Percentiles rank a stretch among this genome's conserved stretches.
Evolutionary conservation across 2,329 filamentous ascomycete species (phyloP).

Genomic region (Exophiala aquamarina): DNA sequence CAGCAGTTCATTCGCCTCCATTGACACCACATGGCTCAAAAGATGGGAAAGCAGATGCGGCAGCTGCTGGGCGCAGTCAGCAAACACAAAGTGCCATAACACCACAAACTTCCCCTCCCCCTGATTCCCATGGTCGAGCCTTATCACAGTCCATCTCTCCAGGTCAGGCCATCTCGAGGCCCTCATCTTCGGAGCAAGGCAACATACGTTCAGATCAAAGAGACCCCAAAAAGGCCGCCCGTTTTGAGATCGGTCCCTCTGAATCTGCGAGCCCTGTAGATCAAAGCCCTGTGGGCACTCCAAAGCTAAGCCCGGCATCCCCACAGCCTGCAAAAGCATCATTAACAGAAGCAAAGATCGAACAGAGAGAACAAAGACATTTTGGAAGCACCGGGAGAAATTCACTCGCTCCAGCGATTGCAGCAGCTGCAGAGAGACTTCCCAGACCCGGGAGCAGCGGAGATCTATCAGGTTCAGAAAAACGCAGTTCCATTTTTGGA

Average conservation of each 20-base stretch:
- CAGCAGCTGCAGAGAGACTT: conserved; percentile 32
- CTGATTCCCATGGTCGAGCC: conserved; percentile 36
- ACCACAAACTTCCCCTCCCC: conserved; percentile 55
- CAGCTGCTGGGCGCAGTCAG: conserved; percentile 35
- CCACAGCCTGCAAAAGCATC: conserved; percentile 39
- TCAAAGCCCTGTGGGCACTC: conserved; percentile 59
- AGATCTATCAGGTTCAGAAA: conserved; percentile 44
- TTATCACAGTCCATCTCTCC: conserved; percentile 32
- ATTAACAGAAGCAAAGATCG: conserved; percentile 5
- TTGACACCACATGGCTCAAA: conserved; percentile 80
- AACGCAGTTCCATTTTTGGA: conserved; percentile 56
- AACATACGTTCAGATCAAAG: conserved; percentile 41
- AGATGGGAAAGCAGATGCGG: conserved; percentile 44
- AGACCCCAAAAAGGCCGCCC: conserved; percentile 49
- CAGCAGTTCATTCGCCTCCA: conserved; percentile 80
- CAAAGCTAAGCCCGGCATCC: conserved; percentile 45
- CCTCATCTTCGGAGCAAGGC: conserved; percentile 40
- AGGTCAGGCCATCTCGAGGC: conserved; percentile 40
- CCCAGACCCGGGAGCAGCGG: conserved; percentile 48
- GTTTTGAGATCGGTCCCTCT: conserved; percentile 58
- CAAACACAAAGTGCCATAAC: conserved; percentile 45
- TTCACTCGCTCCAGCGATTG: conserved; percentile 28
- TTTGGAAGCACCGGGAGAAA: conserved; percentile 28
- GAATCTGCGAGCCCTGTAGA: conserved; percentile 58
- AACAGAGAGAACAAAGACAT: conserved; percentile 17